Conservation (phyloP, 768 basidiomycete genomes). For the Psilocybe sp. region DNA sequence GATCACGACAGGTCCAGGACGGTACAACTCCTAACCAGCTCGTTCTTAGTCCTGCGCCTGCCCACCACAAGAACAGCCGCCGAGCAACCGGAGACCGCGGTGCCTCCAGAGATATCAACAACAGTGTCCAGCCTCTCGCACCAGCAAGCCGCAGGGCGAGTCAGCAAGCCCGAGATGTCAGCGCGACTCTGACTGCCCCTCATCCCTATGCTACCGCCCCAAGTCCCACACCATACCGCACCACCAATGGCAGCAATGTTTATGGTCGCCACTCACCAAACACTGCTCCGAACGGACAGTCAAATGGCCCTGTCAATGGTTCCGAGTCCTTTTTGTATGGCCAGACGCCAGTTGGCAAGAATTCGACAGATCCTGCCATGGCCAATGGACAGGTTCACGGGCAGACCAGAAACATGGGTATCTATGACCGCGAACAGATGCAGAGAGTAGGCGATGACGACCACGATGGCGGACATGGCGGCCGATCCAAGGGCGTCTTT, state of each 20-base stretch:
- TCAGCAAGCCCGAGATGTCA: constrained; percentile 52
- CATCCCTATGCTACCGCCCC: constrained; percentile 76
- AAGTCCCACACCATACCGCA: constrained; percentile 54
- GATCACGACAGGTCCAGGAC: constrained; percentile 59
- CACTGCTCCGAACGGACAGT: constrained; percentile 30
- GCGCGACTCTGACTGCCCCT: constrained; percentile 45
- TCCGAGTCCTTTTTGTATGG: constrained; percentile 73
- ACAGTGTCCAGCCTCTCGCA: constrained; percentile 66
- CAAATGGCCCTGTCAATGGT: constrained; percentile 45
- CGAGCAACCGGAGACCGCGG: constrained; percentile 50
- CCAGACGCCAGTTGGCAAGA: constrained; percentile 47
- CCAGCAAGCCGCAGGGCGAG: constrained; percentile 68
- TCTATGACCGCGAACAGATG: constrained; percentile 68
- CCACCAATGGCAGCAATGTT: constrained; percentile 27
- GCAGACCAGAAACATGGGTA: constrained; percentile 50
- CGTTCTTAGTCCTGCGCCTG: constrained; percentile 63
- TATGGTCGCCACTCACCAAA: constrained; percentile 62
- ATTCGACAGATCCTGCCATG: constrained; percentile 49
- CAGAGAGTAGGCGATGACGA: constrained; percentile 56
- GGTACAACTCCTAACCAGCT: constrained; percentile 55
- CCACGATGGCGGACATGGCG: constrained; percentile 58
- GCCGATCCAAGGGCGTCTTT: constrained; percentile 61
- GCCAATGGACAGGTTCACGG: constrained; percentile 35
- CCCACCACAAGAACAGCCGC: constrained; percentile 57
- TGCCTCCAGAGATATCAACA: constrained; percentile 51